These are phyloP conservation scores for Syzygium grande DNA, from an alignment of 345 rosid species.

Conservation along the genomic window DNA sequence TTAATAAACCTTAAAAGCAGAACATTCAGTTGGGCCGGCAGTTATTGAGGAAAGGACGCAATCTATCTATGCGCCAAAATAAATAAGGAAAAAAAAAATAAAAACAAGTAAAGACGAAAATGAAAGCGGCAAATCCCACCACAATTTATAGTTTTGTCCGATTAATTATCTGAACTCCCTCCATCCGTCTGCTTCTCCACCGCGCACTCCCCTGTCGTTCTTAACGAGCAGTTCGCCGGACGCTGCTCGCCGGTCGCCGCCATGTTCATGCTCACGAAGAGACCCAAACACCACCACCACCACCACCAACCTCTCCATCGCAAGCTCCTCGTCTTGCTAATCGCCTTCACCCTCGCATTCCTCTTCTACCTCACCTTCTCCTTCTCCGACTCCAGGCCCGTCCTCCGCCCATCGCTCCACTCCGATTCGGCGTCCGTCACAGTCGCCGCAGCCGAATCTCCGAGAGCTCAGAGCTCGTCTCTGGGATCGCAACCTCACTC, in stretches of 20 bases:
- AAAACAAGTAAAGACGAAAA: background rate
- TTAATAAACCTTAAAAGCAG: background rate
- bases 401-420: background rate
- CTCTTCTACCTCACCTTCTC: background rate
- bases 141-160: background rate
- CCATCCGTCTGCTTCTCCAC: background rate
- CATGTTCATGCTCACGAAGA: background rate
- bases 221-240: background rate
- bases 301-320: background rate
- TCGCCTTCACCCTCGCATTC: background rate
- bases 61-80: background rate
- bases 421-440: background rate
- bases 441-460: background rate
- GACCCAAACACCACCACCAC: background rate
- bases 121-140: background rate
- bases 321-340: background rate
- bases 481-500: background rate
- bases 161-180: background rate
- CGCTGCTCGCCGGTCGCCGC: background rate
- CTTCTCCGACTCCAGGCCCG: background rate
- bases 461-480: background rate
- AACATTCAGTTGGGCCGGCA: background rate
- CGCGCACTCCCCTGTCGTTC: background rate
- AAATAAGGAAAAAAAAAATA: too few species aligned
- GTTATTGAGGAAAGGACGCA: background rate